A percentile compares a stretch with the other conserved stretches of the same genome.
Conservation (phyloP, 2,329 filamentous ascomycete genomes). For the Trichoderma sp. region DNA sequence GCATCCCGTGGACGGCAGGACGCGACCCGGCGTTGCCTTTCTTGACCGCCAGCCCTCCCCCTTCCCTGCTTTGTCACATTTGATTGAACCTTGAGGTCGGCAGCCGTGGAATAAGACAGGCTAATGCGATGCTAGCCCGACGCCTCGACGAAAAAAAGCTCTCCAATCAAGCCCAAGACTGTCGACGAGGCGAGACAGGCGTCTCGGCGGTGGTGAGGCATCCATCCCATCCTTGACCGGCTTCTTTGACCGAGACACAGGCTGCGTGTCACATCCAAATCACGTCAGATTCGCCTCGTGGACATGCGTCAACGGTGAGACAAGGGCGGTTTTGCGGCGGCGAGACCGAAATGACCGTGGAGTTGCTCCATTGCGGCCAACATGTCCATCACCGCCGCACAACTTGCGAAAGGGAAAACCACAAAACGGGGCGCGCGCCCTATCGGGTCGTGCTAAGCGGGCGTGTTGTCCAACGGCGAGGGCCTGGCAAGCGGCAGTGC, state of each 20-base stretch:
- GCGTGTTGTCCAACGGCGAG: background rate
- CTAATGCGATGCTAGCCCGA: constrained; percentile 1
- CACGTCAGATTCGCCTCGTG: constrained; percentile 15
- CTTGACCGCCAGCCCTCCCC: constrained; percentile 3
- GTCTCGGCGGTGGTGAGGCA: background rate
- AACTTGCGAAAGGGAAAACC: background rate
- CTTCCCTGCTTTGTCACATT: background rate
- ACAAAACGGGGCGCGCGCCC: background rate
- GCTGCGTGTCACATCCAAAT: background rate
- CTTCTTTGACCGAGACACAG: background rate
- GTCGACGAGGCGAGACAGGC: background rate
- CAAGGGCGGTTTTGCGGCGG: constrained; percentile 8
- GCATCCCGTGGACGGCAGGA: background rate
- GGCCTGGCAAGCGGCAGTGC: background rate
- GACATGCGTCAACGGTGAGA: constrained; percentile 13
- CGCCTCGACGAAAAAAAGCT: background rate
- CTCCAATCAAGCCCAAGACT: background rate
- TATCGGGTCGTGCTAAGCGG: background rate
- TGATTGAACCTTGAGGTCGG: background rate
- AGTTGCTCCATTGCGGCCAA: constrained; percentile 7
- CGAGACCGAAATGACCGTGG: constrained; percentile 19
- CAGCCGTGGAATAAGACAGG: constrained; percentile 5
- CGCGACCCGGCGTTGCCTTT: constrained; percentile 1
- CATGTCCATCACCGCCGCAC: background rate
- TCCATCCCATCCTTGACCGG: constrained; percentile 6